Base-by-base conservation (phyloP, 2,329 filamentous ascomycete species). In the Dactylellina parvicollis region DNA sequence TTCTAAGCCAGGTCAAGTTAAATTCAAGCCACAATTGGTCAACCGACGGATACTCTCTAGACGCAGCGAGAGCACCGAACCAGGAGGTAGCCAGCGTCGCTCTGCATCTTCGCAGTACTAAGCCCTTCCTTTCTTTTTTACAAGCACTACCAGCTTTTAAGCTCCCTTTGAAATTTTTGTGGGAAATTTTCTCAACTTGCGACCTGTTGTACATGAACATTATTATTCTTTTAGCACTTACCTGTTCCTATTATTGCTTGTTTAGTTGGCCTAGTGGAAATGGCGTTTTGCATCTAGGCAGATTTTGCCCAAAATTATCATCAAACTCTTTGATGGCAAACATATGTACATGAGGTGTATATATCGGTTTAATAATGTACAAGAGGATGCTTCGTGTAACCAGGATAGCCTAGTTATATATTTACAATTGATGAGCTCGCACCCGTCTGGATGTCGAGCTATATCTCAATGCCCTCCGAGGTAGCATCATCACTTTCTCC, bases 71-170 rank as follows among this genome's bases (percentile, higher is more conserved):
- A 62, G 50, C 5, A 26, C 44, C 20, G 50, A 28, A 10, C 57
- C 50, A 9, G 49, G 54, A 14, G 34, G 46, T 4, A 57, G 57
- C 16, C 61, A 64, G 22, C 52, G 30, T 20, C 49, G 60, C 3
- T 61, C 52, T 2, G 10, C 44, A 3, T 65, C 59, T 7, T 65
- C 67, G 4, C 67, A 65, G 18, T 30, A 32, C 9, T 64, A n/a
- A 55, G 16, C n/a, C 8, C 28, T 52, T 69, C 20, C 47, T 22
- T 61, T 49, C 40, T 42, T 7, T 4, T 44, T 52, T 22, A 5
- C 10, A 7, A 20, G 5, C 20, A 4, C 22, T 14, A 7, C 34
- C n/a, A n/a, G n/a, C n/a, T 30, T 36, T 38, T 22, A 14, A n/a
- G 20, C 20, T 34, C n/a, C 8, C 7, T 12, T 55, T 22, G 22